Evolutionary conservation across 2,329 filamentous ascomycete species (phyloP), one percentile per base, ranked within the genome.

Genomic region (Colletotrichum destructivum): DNA sequence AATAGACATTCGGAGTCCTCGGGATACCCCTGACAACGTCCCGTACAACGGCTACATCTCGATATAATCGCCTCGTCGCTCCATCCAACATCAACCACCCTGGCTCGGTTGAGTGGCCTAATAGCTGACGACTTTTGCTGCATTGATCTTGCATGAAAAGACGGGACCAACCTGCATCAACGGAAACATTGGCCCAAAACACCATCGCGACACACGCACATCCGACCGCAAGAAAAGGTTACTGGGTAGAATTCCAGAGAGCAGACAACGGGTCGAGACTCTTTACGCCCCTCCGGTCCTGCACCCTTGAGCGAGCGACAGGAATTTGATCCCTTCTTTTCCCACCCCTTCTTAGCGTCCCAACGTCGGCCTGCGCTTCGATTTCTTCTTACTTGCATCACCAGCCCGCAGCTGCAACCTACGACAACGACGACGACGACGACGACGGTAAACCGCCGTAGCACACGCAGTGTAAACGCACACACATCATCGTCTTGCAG

Each of bases 131-230:
- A 23, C 61, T 47, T 66, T 31, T 63, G 46, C 46, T 69, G 52
- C 61, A 18, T 54, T 47, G 44, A 21, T 42, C 15, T 18, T 44
- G 69, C 69, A 71, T 69, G 35, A 31, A 69, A 54, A 44, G 38
- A 56, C 56, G 23, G 49, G 51, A 62, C 63, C 68, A 52, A 23
- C 49, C 61, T 61, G 68, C 21, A 62, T 60, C 69, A 65, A 66
- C 65, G 44, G 52, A 69, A 69, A 63, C 52, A 71, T 71, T 69
- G 69, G 69, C 63, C 47, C 60, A 69, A 71, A 71, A 71, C 69
- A 69, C 69, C 69, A 71, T 71, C 69, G 69, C 65, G 69, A 71
- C 69, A 60, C 59, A 12, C 65, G 52, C 40, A 60, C 59, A 69
- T 69, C 69, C 21, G 69, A 71, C 59, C 65, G 68, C 65, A 18